Base-by-base conservation (phyloP, 371 early-diverging fungal species). In the Mortierella sp. region DNA sequence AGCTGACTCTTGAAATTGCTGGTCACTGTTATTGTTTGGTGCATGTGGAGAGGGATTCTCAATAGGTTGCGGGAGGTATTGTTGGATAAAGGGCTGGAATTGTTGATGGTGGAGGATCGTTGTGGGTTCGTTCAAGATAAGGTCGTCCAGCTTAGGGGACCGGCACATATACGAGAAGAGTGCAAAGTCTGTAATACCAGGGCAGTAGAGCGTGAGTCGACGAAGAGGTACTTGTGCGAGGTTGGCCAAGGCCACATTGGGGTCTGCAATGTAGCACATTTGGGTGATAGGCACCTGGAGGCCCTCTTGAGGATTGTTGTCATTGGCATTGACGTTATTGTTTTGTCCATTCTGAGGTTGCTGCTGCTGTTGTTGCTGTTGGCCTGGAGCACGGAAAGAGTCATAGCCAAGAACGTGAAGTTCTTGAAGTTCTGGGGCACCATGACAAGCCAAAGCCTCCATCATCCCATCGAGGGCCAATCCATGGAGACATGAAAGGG, bases 401-500 rank as follows among this genome's bases (percentile, higher is more conserved):
- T 76, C 70, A 34, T 65, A 55, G 21, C 78, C 78, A 58, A 76
- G 71, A 26, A 76, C 52, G 50, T 76, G 71, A 24, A 76, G 45
- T 48, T 76, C 78, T 27, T 55, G 65, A 41, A 76, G 47, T 23
- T 61, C 62, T 9, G 24, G 26, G 2, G 62, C 46, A 13, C 48
- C 34, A 21, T 65, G 46, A 7, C 30, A 13, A 0, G 59, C 70
- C 48, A 70, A 27, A 3, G 71, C 59, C 48, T 65, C 59, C 45
- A 76, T 47, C 54, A 51, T 56, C 16, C 69, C 78, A 26, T 76
- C 78, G 9, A 76, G 42, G 30, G 58, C 53, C 31, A 76, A 21
- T 16, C 58, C 54, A 47, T 64, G 41, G 23, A 70, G 41, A 24
- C 78, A 70, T 0, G 78, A 76, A 1, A 76, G 59, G 21, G 78